These are phyloP conservation scores for Ophiobolus disseminans DNA, from an alignment of 2,329 filamentous ascomycete species.

Conservation along the genomic window DNA sequence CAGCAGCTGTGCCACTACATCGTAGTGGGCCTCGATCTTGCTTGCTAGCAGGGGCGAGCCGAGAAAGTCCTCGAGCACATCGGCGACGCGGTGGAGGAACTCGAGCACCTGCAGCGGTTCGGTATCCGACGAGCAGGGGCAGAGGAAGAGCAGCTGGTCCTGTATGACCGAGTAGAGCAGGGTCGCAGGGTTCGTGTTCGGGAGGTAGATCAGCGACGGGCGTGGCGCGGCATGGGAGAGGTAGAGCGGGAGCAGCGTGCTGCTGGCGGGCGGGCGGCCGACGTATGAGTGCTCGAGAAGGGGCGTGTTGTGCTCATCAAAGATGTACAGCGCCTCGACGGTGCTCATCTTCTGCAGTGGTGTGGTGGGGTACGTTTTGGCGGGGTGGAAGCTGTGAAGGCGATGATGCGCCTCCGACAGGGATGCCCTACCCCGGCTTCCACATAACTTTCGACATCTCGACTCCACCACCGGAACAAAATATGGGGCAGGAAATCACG, in stretches of 20 bases:
- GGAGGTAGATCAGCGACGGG: conserved; percentile 84
- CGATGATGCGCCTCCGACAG: conserved; percentile 17
- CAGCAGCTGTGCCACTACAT: conserved; percentile 90
- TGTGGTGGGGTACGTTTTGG: conserved; percentile 31
- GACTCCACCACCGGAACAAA: not conserved
- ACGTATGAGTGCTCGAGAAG: conserved; percentile 90
- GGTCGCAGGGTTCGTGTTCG: conserved; percentile 82
- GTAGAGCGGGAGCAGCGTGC: conserved; percentile 82
- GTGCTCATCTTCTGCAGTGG: conserved; percentile 61
- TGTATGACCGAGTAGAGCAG: conserved; percentile 89
- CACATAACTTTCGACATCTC: not conserved
- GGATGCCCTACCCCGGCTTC: conserved; percentile 1
- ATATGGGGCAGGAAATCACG: conserved; percentile 22
- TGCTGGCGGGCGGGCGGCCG: conserved; percentile 77
- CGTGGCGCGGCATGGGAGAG: conserved; percentile 81
- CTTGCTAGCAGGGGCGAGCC: conserved; percentile 83
- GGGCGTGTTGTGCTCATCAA: conserved; percentile 87
- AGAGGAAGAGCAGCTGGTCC: conserved; percentile 83
- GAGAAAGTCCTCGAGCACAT: conserved; percentile 92
- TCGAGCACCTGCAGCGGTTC: conserved; percentile 91
- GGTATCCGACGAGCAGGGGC: conserved; percentile 83
- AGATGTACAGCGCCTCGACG: conserved; percentile 96
- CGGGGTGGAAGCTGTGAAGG: conserved; percentile 28
- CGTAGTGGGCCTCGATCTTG: conserved; percentile 89
- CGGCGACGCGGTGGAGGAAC: conserved; percentile 91